These are phyloP conservation scores for Athelia psychrophila DNA, from an alignment of 1,284 basidiomycete species.

Conservation along the genomic window DNA sequence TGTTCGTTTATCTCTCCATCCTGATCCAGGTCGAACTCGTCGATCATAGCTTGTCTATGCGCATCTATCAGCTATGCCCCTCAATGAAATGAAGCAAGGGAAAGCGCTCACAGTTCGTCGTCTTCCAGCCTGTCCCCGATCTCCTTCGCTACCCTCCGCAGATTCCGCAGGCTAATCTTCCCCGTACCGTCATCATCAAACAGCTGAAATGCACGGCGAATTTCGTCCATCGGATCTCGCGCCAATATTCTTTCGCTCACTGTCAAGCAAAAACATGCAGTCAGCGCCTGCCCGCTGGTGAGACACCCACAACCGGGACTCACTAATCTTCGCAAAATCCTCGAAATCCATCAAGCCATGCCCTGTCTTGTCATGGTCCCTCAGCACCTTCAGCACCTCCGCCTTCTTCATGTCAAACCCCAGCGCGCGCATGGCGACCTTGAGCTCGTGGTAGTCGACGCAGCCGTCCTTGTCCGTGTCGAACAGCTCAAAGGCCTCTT, in stretches of 20 bases:
- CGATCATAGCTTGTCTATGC: conserved; percentile 98
- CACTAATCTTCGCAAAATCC: conserved; percentile 94
- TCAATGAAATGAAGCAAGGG: background rate
- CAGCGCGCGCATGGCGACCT: conserved; percentile 97
- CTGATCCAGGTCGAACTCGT: conserved; percentile 98
- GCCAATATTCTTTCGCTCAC: conserved; percentile 94
- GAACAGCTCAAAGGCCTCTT: conserved; percentile 98
- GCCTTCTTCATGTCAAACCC: conserved; percentile 99
- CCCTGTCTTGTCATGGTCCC: conserved; percentile 89
- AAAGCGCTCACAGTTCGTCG: conserved; percentile 87
- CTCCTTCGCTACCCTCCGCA: conserved; percentile 94
- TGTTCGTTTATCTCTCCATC: conserved; percentile 96
- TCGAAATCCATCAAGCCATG: conserved; percentile 94
- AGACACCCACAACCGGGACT: conserved; percentile 38
- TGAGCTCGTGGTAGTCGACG: conserved; percentile 97
- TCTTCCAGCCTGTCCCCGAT: conserved; percentile 95
- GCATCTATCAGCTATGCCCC: background rate
- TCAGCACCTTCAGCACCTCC: conserved; percentile 92
- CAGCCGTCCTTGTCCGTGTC: conserved; percentile 99
- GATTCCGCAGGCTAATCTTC: conserved; percentile 89
- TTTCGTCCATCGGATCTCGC: conserved; percentile 96
- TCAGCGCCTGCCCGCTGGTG: conserved; percentile 9
- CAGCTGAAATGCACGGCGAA: conserved; percentile 91
- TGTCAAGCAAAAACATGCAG: conserved; percentile 32
- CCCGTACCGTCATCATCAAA: conserved; percentile 98